Percentiles rank a stretch among this genome's conserved stretches.
Conservation (phyloP, 345 rosid species). For the Litchi chinensis region DNA sequence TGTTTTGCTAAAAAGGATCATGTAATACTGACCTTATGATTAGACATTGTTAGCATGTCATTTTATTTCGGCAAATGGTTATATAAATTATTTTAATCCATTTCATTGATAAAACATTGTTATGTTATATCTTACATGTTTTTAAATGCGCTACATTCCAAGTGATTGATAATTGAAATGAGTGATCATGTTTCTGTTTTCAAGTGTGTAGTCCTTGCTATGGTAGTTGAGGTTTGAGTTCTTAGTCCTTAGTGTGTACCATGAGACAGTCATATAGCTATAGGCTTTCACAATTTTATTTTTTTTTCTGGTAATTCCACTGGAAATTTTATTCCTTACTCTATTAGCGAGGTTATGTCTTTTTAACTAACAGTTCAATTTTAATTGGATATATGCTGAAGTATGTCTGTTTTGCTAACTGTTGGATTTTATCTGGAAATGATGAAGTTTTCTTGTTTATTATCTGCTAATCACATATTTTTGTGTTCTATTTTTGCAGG, state of each 20-base stretch:
- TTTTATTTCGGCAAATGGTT: neutral
- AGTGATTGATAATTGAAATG: too few relatives aligned
- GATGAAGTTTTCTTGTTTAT: neutral
- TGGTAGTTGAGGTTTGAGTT: too few relatives aligned
- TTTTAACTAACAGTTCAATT: too few relatives aligned
- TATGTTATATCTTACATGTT: too few relatives aligned
- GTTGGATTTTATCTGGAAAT: neutral
- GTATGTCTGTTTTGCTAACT: neutral
- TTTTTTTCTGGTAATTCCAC: neutral
- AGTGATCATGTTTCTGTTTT: too few relatives aligned
- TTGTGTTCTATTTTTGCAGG: constrained; percentile 26
- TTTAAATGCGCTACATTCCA: too few relatives aligned
- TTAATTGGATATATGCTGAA: too few relatives aligned
- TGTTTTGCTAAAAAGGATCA: too few relatives aligned
- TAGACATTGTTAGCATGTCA: neutral
- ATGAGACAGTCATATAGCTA: neutral
- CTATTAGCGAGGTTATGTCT: neutral
- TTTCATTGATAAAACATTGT: too few relatives aligned
- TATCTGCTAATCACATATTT: neutral
- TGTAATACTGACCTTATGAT: too few relatives aligned
- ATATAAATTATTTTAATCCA: too few relatives aligned
- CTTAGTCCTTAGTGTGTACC: neutral
- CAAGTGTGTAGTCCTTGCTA: too few relatives aligned
- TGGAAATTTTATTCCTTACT: neutral
- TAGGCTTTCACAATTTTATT: neutral